phyloP scores from a whole-genome alignment of 2,329 filamentous ascomycete species.

The Pseudocercospora crystallina region DNA sequence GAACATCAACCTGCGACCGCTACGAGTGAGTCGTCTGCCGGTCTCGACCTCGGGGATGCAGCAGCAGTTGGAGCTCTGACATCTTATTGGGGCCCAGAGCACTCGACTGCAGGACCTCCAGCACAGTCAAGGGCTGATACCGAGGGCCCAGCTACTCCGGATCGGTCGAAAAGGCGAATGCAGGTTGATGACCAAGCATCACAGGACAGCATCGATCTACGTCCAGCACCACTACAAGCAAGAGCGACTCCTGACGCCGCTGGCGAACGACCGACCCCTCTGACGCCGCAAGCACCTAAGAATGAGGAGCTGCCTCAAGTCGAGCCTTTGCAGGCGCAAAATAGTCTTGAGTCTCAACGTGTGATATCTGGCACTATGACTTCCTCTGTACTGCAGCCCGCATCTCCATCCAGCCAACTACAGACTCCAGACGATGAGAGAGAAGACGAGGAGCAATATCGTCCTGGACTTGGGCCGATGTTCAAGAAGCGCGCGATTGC shows the following conservation, averaged over 20 bases:
- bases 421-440: constrained; percentile 23
- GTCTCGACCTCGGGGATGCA: constrained; percentile 25
- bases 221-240: constrained; percentile 32
- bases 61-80: constrained; percentile 27
- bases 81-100: constrained; percentile 29
- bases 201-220: constrained; percentile 27
- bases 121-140: constrained; percentile 8
- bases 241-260: constrained; percentile 12
- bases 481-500: constrained; percentile 75
- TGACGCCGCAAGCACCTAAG: constrained; percentile 7
- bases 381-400: constrained; percentile 8
- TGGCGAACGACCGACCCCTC: not conserved
- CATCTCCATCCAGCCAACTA: constrained; percentile 15
- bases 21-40: constrained; percentile 25
- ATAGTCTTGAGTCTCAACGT: constrained; percentile 21
- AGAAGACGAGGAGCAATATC: constrained; percentile 44
- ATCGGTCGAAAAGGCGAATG: constrained; percentile 25
- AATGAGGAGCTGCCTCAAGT: constrained; percentile 16
- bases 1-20: constrained; percentile 17
- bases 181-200: constrained; percentile 20
- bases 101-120: constrained; percentile 5
- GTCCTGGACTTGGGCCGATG: constrained; percentile 88
- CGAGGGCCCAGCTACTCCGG: constrained; percentile 22
- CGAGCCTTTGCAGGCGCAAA: constrained; percentile 19
- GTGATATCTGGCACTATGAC: constrained; percentile 16